Evolutionary conservation across 1,139 yeast species (phyloP).

Genomic region (Taiozyma sp.): DNA sequence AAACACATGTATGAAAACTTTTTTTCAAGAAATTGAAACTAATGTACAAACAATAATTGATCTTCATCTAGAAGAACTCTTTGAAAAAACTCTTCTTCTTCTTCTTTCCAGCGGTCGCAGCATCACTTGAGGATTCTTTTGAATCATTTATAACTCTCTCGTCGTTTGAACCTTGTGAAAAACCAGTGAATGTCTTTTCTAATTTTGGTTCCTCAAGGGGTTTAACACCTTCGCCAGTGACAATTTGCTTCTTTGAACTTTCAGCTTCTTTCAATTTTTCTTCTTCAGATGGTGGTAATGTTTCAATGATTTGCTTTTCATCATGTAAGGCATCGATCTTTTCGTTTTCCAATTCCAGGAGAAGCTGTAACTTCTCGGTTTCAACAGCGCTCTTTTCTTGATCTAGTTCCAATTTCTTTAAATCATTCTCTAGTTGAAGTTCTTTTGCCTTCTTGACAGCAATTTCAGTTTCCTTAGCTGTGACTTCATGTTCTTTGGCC

Average conservation of each 20-base stretch:
- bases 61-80: conserved; percentile 11
- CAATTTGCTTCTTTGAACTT: conserved; percentile 3
- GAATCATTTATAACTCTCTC: conserved; percentile 12
- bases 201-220: conserved; percentile 12
- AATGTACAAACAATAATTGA: not conserved
- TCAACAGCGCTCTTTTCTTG: conserved; percentile 26
- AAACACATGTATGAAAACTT: not conserved
- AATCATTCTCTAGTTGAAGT: conserved; percentile 19
- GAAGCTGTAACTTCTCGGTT: conserved; percentile 21
- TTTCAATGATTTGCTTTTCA: conserved; percentile 25
- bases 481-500: conserved; percentile 25
- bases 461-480: conserved; percentile 22
- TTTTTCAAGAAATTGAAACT: not conserved
- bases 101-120: conserved; percentile 5
- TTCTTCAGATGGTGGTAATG: conserved; percentile 22
- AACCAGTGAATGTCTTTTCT: conserved; percentile 32
- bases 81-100: conserved; percentile 22
- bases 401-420: conserved; percentile 21
- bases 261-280: conserved; percentile 10
- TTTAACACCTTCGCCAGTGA: conserved; percentile 2
- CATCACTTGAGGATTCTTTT: conserved; percentile 3
- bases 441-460: conserved; percentile 19
- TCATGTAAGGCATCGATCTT: conserved; percentile 22
- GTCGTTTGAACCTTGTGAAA: conserved; percentile 33
- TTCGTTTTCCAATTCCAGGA: conserved; percentile 22